A percentile compares a stretch with the other conserved stretches of the same genome.
Evolutionary conservation across 2,329 filamentous ascomycete genomes (phyloP).

Genomic region (Verticillium isaacii): DNA sequence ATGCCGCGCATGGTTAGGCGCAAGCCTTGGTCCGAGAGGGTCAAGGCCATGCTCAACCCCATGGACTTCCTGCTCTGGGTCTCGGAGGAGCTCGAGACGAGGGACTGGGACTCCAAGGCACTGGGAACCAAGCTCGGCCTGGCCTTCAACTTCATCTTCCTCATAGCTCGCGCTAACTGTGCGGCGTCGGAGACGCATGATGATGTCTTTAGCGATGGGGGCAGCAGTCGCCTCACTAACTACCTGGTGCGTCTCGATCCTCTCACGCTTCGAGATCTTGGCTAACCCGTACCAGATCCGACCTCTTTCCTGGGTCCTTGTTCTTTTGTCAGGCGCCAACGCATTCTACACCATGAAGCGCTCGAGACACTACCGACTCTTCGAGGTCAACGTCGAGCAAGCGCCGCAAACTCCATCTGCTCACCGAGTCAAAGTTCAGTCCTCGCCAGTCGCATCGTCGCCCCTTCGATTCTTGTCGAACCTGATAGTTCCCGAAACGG

Average conservation of each 20-base stretch:
- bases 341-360: conserved; percentile 77
- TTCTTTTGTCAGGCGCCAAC: conserved; percentile 65
- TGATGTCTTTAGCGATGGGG: conserved; percentile 78
- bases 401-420: conserved; percentile 78
- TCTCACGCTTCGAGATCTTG: conserved; percentile 4
- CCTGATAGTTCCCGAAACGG: conserved; percentile 62
- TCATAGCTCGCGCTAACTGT: conserved; percentile 78
- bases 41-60: conserved; percentile 76
- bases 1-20: conserved; percentile 76
- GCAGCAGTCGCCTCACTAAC: conserved; percentile 59
- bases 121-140: conserved; percentile 74
- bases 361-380: conserved; percentile 83
- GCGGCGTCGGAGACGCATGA: conserved; percentile 52
- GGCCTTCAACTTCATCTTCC: conserved; percentile 70
- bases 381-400: conserved; percentile 78
- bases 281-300: conserved; percentile 45
- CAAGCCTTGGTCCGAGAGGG: conserved; percentile 72
- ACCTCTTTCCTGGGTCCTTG: conserved; percentile 66
- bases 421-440: conserved; percentile 82
- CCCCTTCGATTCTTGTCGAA: conserved; percentile 71
- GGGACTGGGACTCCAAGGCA: conserved; percentile 81
- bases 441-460: conserved; percentile 71
- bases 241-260: conserved; percentile 39
- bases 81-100: conserved; percentile 87
- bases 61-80: conserved; percentile 88